A percentile compares a stretch with the other conserved stretches of the same genome.
phyloP scores from a whole-genome alignment of 2,329 filamentous ascomycete genomes.

The Pestalotiopsis sp. region DNA sequence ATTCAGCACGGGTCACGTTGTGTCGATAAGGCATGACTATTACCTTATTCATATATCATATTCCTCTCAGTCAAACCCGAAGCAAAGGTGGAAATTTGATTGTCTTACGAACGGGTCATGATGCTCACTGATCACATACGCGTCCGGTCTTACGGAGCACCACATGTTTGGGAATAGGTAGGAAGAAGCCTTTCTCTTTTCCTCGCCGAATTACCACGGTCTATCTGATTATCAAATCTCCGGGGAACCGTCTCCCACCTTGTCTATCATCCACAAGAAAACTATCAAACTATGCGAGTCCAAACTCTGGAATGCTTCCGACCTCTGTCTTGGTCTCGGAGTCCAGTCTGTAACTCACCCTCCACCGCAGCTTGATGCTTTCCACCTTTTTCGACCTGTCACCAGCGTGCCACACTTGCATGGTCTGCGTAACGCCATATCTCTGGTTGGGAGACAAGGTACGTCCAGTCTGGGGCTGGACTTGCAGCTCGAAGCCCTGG shows the following conservation, averaged over 20 bases:
- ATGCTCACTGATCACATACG: no score
- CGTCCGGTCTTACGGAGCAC: no score
- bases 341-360: constrained; percentile 76
- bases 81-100: no score
- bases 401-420: constrained; percentile 74
- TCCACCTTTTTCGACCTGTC: constrained; percentile 70
- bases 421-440: constrained; percentile 78
- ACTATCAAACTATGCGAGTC: constrained; percentile 57
- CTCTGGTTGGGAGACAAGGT: constrained; percentile 73
- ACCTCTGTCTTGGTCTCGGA: constrained; percentile 72
- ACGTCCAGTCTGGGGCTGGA: constrained; percentile 84
- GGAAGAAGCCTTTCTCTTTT: not conserved
- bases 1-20: no score
- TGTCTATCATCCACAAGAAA: not conserved
- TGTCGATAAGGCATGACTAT: no score
- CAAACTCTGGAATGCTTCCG: constrained; percentile 81
- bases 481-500: constrained; percentile 77
- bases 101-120: no score
- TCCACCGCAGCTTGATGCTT: constrained; percentile 88
- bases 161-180: no score
- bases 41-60: no score
- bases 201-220: not conserved
- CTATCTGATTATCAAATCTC: not conserved
- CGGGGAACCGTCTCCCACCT: not conserved
- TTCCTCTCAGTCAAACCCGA: no score